These are phyloP conservation scores for Fragaria vesca DNA, from an alignment of 306 rosid species.

Conservation along the genomic window DNA sequence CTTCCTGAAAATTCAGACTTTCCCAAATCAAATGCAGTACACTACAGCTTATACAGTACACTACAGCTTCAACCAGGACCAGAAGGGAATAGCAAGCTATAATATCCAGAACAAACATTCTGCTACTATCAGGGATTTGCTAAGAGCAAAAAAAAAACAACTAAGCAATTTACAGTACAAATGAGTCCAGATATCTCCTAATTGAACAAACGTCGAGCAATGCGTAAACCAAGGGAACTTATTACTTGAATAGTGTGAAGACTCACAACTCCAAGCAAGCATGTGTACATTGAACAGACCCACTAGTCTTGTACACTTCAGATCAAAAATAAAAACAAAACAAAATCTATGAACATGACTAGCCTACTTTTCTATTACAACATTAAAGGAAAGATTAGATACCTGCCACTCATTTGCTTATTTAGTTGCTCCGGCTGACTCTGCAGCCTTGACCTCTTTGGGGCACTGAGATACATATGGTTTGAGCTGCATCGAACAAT, in stretches of 20 bases:
- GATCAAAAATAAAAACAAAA: background rate
- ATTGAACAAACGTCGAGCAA: background rate
- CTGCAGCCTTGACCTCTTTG: slow-evolving; percentile 20
- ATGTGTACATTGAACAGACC: background rate
- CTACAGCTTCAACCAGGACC: background rate
- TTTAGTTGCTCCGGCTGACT: slow-evolving; percentile 3
- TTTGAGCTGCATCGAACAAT: slow-evolving; percentile 29
- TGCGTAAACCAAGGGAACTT: background rate
- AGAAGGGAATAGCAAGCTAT: background rate
- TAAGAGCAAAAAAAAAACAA: background rate
- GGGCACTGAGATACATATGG: slow-evolving; percentile 45
- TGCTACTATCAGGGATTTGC: background rate
- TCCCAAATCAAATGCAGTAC: background rate
- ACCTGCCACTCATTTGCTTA: slow-evolving; percentile 10
- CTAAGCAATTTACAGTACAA: background rate
- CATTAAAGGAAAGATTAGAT: background rate
- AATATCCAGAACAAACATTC: background rate
- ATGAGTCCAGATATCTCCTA: background rate
- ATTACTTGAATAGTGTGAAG: background rate
- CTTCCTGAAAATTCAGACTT: background rate
- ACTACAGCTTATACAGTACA: background rate
- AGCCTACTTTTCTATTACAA: background rate
- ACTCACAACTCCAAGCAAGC: background rate
- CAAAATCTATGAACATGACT: background rate
- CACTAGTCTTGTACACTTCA: background rate